Evolutionary conservation across 108 stramenopile species (phyloP).

Genomic region (Cyclotella atomus): DNA sequence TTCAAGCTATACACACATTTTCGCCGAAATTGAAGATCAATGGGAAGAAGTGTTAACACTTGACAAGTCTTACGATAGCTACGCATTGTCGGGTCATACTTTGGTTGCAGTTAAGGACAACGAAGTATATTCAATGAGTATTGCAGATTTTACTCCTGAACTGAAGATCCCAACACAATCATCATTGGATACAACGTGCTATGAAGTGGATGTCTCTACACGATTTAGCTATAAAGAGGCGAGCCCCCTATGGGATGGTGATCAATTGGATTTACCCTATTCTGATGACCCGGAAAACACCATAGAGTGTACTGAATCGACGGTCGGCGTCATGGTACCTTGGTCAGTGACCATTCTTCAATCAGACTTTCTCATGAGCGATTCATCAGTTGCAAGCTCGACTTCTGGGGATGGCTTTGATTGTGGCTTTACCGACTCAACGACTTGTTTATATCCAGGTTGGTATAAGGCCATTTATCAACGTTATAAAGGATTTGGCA

Average conservation of each 20-base stretch:
- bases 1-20: neutral
- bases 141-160: neutral
- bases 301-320: too few relatives aligned
- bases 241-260: neutral
- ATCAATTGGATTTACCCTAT: neutral
- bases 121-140: neutral
- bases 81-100: neutral
- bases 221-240: neutral
- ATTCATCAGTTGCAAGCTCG: neutral
- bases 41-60: neutral
- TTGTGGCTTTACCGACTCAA: neutral
- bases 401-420: neutral
- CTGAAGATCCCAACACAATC: neutral
- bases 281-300: too few relatives aligned
- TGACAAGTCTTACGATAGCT: slow-evolving; percentile 1
- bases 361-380: neutral
- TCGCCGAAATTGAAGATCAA: neutral
- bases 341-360: neutral
- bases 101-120: neutral
- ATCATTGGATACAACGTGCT: neutral
- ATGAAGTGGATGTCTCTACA: neutral
- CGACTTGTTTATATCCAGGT: neutral
- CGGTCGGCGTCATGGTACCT: neutral
- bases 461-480: neutral
- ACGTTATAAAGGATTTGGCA: too few relatives aligned